A percentile compares a stretch with the other conserved stretches of the same genome.
Conservation (phyloP, 2,329 filamentous ascomycete genomes). For the Phoma sp. region DNA sequence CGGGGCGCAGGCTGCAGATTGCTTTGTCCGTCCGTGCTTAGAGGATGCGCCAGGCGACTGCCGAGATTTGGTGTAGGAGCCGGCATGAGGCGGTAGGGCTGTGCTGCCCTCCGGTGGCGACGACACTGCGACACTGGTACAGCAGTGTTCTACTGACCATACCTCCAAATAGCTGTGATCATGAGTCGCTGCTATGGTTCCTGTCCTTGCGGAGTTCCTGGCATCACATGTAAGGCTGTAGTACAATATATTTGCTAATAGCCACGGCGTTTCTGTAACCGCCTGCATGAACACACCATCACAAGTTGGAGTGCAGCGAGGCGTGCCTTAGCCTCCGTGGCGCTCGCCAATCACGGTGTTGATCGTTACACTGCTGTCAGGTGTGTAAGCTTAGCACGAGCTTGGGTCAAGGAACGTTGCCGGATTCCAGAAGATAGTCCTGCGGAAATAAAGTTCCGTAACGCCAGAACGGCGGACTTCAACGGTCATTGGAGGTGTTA, state of each 20-base stretch:
- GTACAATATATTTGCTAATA: too few species aligned
- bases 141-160: not conserved
- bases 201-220: not conserved
- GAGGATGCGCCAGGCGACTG: not conserved
- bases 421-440: not conserved
- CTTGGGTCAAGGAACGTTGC: slow-evolving; percentile 1
- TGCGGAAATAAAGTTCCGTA: slow-evolving; percentile 9
- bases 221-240: slow-evolving; percentile 7
- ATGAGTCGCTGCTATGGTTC: not conserved
- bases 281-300: slow-evolving; percentile 14
- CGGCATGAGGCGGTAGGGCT: slow-evolving; percentile 13
- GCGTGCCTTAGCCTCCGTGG: slow-evolving; percentile 2
- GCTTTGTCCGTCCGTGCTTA: slow-evolving; percentile 1
- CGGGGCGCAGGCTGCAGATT: slow-evolving; percentile 7
- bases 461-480: slow-evolving; percentile 2
- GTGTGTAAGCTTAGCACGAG: slow-evolving; percentile 9
- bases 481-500: not conserved
- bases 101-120: not conserved
- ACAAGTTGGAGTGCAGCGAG: slow-evolving; percentile 9
- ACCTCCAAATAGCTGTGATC: not conserved
- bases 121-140: not conserved
- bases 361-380: not conserved
- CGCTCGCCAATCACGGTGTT: slow-evolving; percentile 7
- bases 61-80: slow-evolving; percentile 13
- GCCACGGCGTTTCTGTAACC: not conserved